Evolutionary conservation across 2,329 filamentous ascomycete species (phyloP), one percentile per base, ranked within the genome.

Genomic region (Nemania diffusa): DNA sequence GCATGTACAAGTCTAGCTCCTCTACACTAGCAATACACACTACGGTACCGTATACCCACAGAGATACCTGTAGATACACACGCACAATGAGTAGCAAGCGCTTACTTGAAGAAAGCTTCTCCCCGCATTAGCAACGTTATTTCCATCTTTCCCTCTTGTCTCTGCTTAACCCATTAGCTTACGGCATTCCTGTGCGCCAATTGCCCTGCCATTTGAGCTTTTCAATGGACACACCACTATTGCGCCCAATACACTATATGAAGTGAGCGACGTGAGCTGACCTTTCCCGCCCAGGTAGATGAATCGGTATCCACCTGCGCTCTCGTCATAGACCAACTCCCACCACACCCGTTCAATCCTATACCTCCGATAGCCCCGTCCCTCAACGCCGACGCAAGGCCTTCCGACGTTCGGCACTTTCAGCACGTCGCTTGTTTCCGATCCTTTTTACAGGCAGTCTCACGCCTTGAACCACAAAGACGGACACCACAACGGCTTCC

Each of bases 401-500:
- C 48, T 55, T 51, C 44, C 53, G 51, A 29, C 24, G 44, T 51
- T 32, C 52, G 57, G 48, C 24, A 53, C 40, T 52, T 62, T 26
- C 55, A 32, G 32, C 56, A 67, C 64, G 22, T 51, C 44, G 62
- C 60, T 71, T 63, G 59, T 62, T 50, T 57, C 57, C 66, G 37
- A 51, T 40, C 37, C 44, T 65, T 62, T 40, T 63, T 46, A 53
- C 67, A 57, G 52, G 68, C 65, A 63, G 29, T 70, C 75, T 72
- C 74, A 73, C 75, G 71, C 74, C 78, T 56, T 48, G 50, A 78
- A 77, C 78, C 74, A 77, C 77, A 79, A 84, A 82, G 78, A 86
- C 84, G 84, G 84, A 84, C 79, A 78, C 79, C 73, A 80, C 79
- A 81, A 81, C 81, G 79, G 77, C 78, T 80, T 79, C 75, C 74